Conservation (phyloP, 768 basidiomycete genomes). For the Kwoniella pini region DNA sequence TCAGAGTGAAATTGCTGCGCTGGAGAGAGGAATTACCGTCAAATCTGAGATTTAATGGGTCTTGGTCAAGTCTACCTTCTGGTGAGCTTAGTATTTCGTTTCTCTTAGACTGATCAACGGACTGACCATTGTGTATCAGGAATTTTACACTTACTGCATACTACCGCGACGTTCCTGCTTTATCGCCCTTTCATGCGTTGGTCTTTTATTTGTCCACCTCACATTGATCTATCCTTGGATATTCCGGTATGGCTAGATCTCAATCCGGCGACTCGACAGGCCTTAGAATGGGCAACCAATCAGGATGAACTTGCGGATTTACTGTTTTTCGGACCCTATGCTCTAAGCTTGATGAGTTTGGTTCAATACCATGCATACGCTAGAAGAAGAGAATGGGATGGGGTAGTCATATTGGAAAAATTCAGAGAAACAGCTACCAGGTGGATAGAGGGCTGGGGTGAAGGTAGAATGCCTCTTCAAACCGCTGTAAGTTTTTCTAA, state of each 20-base stretch:
- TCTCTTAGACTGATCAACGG: background rate
- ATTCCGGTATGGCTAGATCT: constrained; percentile 17
- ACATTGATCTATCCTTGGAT: constrained; percentile 20
- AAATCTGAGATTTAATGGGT: constrained; percentile 6
- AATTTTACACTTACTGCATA: constrained; percentile 19
- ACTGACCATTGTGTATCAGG: constrained; percentile 6
- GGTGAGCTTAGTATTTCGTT: background rate
- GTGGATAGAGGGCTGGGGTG: constrained; percentile 11
- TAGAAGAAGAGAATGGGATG: constrained; percentile 25
- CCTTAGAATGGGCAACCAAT: constrained; percentile 26
- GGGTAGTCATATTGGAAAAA: constrained; percentile 20
- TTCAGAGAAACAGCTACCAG: constrained; percentile 10
- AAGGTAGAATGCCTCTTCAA: constrained; percentile 20
- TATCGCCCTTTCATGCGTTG: constrained; percentile 29
- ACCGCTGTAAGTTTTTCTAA: background rate
- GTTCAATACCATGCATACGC: constrained; percentile 28
- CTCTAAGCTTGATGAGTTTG: constrained; percentile 13
- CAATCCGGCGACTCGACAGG: constrained; percentile 4
- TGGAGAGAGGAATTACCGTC: constrained; percentile 13
- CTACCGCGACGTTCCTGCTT: constrained; percentile 10
- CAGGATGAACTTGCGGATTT: constrained; percentile 25
- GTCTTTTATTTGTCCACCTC: constrained; percentile 25
- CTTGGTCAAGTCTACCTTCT: constrained; percentile 12
- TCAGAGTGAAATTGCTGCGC: constrained; percentile 2
- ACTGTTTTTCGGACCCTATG: constrained; percentile 17